phyloP scores from a whole-genome alignment of 1,139 yeast species.

The Yarrowia galli region DNA sequence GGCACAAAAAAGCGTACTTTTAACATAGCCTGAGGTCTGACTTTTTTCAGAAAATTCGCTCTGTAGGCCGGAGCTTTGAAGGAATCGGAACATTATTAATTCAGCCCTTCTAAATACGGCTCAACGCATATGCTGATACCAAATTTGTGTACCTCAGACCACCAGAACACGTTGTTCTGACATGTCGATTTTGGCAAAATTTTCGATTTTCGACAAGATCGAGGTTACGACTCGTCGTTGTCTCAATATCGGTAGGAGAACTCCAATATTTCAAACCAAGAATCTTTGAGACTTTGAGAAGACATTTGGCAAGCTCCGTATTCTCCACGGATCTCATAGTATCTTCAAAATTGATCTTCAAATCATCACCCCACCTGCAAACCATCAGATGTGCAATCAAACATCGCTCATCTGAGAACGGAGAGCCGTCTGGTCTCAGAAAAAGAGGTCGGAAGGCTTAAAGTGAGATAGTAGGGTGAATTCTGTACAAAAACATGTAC shows the following conservation, averaged over 20 bases:
- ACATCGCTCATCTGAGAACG: not conserved
- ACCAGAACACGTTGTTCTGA: not conserved
- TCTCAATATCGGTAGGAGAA: not conserved
- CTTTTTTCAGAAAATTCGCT: not conserved
- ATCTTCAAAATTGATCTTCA: not conserved
- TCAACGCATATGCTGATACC: not conserved
- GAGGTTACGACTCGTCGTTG: not conserved
- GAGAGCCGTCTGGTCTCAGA: not conserved
- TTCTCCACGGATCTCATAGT: too few relatives aligned
- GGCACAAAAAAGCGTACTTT: not conserved
- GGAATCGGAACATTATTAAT: not conserved
- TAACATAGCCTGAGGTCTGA: not conserved
- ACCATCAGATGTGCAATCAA: not conserved
- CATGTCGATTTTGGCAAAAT: not conserved
- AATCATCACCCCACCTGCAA: not conserved
- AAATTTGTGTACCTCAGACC: not conserved
- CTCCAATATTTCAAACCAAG: not conserved
- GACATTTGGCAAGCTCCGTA: not conserved
- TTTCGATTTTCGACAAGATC: not conserved
- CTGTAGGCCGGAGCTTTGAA: not conserved
- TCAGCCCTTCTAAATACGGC: not conserved
- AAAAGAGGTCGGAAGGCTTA: not conserved
- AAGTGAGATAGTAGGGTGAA: too few relatives aligned
- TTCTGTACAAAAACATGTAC: not conserved
- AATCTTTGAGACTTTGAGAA: too few relatives aligned